Conservation (phyloP, 208 protist species). For the Leishmania mexicana region DNA sequence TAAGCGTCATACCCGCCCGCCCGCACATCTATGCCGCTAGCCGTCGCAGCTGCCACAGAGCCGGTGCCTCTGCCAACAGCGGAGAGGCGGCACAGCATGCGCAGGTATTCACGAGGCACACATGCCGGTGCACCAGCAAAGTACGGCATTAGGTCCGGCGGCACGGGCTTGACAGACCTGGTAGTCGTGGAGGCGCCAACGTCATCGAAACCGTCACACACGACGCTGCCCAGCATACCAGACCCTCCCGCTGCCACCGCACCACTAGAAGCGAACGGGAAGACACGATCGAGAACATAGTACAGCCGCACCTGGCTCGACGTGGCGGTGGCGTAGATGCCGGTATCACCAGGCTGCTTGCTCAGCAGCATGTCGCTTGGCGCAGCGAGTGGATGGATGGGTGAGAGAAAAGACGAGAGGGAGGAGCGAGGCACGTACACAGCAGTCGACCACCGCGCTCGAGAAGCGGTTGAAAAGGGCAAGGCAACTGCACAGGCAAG, state of each 20-base stretch:
- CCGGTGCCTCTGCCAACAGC: not conserved
- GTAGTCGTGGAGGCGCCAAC: not conserved
- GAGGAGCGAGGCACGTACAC: not conserved
- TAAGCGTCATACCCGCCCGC: not conserved
- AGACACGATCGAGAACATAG: slow-evolving; percentile 34
- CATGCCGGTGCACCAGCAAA: slow-evolving; percentile 20
- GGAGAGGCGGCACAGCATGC: slow-evolving; percentile 25
- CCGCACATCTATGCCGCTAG: not conserved
- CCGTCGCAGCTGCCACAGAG: not conserved
- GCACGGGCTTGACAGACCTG: not conserved
- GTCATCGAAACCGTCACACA: not conserved
- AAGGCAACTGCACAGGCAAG: no score
- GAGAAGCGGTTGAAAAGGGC: no score
- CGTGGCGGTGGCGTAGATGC: slow-evolving; percentile 69
- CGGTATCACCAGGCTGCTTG: slow-evolving; percentile 67
- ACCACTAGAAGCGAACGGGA: slow-evolving; percentile 3
- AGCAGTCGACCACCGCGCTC: no score
- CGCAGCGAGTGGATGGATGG: not conserved
- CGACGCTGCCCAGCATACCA: not conserved
- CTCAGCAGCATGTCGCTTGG: slow-evolving; percentile 55
- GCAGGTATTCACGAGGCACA: slow-evolving; percentile 30
- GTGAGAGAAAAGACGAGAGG: not conserved
- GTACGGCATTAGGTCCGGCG: slow-evolving; percentile 3
- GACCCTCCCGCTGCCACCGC: not conserved
- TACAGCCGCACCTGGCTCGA: slow-evolving; percentile 44